Conservation (phyloP, 768 basidiomycete species). For the Boletellus sp. region DNA sequence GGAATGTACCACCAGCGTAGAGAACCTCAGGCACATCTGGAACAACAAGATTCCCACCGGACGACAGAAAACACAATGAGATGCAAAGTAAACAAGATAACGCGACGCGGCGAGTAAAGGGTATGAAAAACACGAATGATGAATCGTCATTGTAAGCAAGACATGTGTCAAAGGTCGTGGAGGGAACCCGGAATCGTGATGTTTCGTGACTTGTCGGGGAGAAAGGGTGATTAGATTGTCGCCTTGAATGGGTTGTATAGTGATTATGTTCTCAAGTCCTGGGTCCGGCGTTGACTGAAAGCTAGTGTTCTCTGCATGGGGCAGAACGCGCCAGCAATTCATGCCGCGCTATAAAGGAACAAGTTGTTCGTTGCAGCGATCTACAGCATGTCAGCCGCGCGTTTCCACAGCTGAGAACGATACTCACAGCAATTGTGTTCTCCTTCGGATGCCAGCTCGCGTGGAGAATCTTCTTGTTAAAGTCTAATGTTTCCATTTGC, state of each 20-base stretch:
- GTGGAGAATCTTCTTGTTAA: slow-evolving; percentile 96
- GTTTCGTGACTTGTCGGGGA: slow-evolving; percentile 21
- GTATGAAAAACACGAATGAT: slow-evolving; percentile 28
- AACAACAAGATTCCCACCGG: slow-evolving; percentile 16
- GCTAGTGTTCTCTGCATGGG: slow-evolving; percentile 12
- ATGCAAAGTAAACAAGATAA: slow-evolving; percentile 31
- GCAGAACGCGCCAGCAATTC: slow-evolving; percentile 11
- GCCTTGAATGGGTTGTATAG: slow-evolving; percentile 22
- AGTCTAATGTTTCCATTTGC: slow-evolving; percentile 83
- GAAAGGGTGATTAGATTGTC: slow-evolving; percentile 24
- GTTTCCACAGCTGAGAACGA: background rate
- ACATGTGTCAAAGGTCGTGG: slow-evolving; percentile 18
- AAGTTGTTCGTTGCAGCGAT: slow-evolving; percentile 78
- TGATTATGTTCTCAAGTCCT: slow-evolving; percentile 14
- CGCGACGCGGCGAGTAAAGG: slow-evolving; percentile 28
- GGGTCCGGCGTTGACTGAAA: slow-evolving; percentile 9
- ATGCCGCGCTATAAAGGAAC: slow-evolving; percentile 40
- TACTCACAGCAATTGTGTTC: slow-evolving; percentile 92
- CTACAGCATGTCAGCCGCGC: slow-evolving; percentile 36
- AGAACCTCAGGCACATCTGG: slow-evolving; percentile 17
- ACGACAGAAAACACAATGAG: slow-evolving; percentile 20
- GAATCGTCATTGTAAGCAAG: slow-evolving; percentile 31
- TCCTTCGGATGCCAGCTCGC: slow-evolving; percentile 98
- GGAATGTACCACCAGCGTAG: slow-evolving; percentile 10
- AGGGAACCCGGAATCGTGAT: slow-evolving; percentile 17